Evolutionary conservation across 148 eudicot genomes (phyloP), one percentile per base, ranked within the genome.

Genomic region (Talinum fruticosum): DNA sequence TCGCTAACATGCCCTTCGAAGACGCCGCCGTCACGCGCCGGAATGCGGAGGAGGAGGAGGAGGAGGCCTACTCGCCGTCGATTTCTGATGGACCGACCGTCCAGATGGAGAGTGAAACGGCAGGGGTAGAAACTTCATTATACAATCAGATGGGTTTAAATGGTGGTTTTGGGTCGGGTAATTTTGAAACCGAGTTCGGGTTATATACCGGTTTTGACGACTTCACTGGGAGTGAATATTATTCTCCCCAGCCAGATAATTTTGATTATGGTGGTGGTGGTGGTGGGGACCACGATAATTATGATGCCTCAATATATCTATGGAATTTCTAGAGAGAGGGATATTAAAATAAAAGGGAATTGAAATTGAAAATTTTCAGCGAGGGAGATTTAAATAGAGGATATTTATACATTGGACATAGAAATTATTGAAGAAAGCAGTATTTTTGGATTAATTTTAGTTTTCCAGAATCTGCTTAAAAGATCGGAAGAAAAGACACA

Each of bases 191-290:
- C 3, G 91, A 84, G 10, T 92, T 78, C 35, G 97, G 86, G 19
- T 76, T 84, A 24, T 86, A 77, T 69, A 13, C 90, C 36, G 94
- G 87, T 12, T 94, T 87, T 45, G 88, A 89, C 47, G 89, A 91
- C 44, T 87, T 82, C 49, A 59, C 47, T 12, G 10, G 61, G 1
- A 76, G 51, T 35, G 80, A 78, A 4, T 87, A 78, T 80, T 85
- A 54, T 53, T 30, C 71, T 13, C 32, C 82, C 16, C 86, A 73
- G 12, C 86, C 81, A 6, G 76, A 80, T 59, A 59, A 59, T 23
- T 54, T 18, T 59, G 30, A 59, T 21, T n/a, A n/a, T 59, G 65
- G 13, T 53, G 23, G n/a, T 53, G 24, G 24, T 53, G 59, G 59
- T 53, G 59, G 2, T n/a, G 65, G 6, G 65, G 65, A 59, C 2